These are phyloP conservation scores for Arachis hypogaea DNA, from an alignment of 306 rosid genomes.

Conservation along the genomic window DNA sequence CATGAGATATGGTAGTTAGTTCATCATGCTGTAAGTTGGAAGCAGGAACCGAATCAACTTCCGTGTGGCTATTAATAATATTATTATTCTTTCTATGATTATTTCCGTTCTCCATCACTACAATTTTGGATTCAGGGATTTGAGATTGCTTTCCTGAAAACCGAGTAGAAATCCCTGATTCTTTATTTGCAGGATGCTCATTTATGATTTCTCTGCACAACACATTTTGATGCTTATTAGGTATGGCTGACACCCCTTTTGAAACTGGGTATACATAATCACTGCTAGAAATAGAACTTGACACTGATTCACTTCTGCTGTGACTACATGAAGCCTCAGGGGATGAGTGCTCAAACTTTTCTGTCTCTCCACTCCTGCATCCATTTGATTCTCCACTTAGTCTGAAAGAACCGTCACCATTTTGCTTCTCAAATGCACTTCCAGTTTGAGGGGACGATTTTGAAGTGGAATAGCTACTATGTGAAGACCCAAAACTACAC, in stretches of 20 bases:
- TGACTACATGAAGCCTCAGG: conserved; percentile 63
- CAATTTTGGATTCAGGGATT: conserved; percentile 44
- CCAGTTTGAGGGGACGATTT: conserved; percentile 60
- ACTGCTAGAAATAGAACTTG: conserved; percentile 73
- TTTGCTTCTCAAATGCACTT: conserved; percentile 59
- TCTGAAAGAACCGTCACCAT: conserved; percentile 46
- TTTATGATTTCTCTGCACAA: conserved; percentile 62
- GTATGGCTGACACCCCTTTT: conserved; percentile 50
- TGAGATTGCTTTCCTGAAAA: conserved; percentile 52
- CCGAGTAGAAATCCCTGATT: conserved; percentile 40
- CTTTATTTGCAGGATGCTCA: conserved; percentile 48
- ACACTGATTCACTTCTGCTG: conserved; percentile 79
- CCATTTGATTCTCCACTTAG: conserved; percentile 52
- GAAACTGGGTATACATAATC: conserved; percentile 60
- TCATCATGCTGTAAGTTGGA: conserved; percentile 51
- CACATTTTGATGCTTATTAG: conserved; percentile 48
- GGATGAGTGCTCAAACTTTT: conserved; percentile 56
- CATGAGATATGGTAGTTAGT: conserved; percentile 56
- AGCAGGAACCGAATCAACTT: conserved; percentile 44
- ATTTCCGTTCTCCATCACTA: conserved; percentile 47
- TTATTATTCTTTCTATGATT: conserved; percentile 36
- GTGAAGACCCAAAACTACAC: conserved; percentile 50
- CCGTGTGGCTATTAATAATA: conserved; percentile 36
- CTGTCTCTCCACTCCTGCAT: conserved; percentile 47
- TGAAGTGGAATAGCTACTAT: conserved; percentile 58